Conservation (phyloP, 805 yeast species). For the Yamadazyma sp. region DNA sequence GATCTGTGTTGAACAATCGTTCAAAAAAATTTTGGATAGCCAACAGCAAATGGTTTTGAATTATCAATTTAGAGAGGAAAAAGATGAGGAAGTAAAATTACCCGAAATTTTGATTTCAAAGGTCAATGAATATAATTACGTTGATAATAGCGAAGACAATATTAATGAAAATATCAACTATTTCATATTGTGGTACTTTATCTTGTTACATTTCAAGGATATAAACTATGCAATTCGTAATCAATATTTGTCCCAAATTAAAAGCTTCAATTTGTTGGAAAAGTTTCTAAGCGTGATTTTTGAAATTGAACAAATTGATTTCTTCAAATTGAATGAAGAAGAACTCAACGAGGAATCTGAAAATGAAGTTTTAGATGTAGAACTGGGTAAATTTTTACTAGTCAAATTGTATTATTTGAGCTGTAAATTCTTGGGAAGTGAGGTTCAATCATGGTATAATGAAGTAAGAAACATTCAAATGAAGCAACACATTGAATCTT, state of each 20-base stretch:
- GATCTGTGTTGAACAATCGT: conserved; percentile 38
- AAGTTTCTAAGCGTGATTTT: conserved; percentile 53
- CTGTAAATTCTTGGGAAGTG: conserved; percentile 52
- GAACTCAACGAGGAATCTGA: conserved; percentile 7
- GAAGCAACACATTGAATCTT: conserved; percentile 58
- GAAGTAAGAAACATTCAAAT: conserved; percentile 65
- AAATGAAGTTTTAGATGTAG: conserved; percentile 10
- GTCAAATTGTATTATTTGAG: conserved; percentile 51
- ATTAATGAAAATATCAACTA: conserved; percentile 22
- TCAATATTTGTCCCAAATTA: conserved; percentile 57
- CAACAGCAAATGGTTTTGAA: conserved; percentile 66
- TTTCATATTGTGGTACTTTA: conserved; percentile 67
- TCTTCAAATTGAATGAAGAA: not conserved
- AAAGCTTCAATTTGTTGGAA: conserved; percentile 40
- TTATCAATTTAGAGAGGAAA: conserved; percentile 48
- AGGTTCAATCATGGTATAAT: conserved; percentile 66
- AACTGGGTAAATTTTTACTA: conserved; percentile 21
- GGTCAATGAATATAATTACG: conserved; percentile 29
- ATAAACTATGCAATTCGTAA: conserved; percentile 64
- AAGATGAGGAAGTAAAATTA: conserved; percentile 24
- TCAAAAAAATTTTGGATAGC: conserved; percentile 34
- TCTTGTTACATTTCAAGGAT: conserved; percentile 59
- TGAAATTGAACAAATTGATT: conserved; percentile 18
- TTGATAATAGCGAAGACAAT: conserved; percentile 4
- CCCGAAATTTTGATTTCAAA: conserved; percentile 40